Evolutionary conservation across 331 rosid genomes (phyloP).

Genomic region (Dryas integrifolia): DNA sequence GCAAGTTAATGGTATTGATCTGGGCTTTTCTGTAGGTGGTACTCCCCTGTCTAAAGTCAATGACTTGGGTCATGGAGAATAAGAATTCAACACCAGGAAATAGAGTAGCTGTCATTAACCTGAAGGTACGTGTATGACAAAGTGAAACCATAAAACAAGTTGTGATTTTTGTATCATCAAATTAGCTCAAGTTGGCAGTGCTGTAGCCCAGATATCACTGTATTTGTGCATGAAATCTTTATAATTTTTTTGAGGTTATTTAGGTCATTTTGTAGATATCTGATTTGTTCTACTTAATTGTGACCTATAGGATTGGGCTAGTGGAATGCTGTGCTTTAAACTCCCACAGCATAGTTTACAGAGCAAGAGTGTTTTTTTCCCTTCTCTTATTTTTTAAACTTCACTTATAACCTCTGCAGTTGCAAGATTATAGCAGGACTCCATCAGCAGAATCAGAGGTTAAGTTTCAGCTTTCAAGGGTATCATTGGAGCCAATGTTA

Average conservation of each 20-base stretch:
- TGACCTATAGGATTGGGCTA: background rate
- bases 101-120: slow-evolving; percentile 79
- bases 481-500: slow-evolving; percentile 84
- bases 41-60: slow-evolving; percentile 89
- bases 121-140: slow-evolving; percentile 50
- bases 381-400: background rate
- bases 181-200: background rate
- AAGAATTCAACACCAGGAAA: slow-evolving; percentile 73
- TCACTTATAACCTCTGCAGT: slow-evolving; percentile 46
- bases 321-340: background rate
- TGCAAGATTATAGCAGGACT: slow-evolving; percentile 74
- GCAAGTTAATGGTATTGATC: slow-evolving; percentile 21
- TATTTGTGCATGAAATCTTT: background rate
- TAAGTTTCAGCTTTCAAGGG: slow-evolving; percentile 82
- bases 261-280: background rate
- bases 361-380: background rate
- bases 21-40: slow-evolving; percentile 47
- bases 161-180: background rate
- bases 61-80: slow-evolving; percentile 99
- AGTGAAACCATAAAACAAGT: slow-evolving; percentile 16
- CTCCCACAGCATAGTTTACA: slow-evolving; percentile 6
- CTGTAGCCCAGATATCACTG: background rate
- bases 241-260: background rate
- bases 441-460: slow-evolving; percentile 83
- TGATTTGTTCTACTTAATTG: background rate